Evolutionary conservation across 148 eudicot genomes (phyloP).

Genomic region (Bassia scoparia): DNA sequence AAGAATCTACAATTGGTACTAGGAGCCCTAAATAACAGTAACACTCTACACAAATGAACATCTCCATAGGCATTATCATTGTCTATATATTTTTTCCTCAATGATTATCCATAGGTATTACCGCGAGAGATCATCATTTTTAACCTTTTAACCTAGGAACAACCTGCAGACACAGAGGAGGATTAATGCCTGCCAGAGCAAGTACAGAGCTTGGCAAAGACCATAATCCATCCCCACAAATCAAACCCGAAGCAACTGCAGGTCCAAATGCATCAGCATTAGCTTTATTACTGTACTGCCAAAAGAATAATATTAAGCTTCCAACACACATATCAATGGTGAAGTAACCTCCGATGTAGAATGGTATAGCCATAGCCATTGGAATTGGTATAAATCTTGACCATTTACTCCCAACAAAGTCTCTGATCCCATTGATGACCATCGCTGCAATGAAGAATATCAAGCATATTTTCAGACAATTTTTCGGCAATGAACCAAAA

Average conservation of each 20-base stretch:
- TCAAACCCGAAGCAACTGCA: slow-evolving; percentile 75
- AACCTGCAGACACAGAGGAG: slow-evolving; percentile 74
- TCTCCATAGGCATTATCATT: background rate
- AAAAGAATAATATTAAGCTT: slow-evolving; percentile 52
- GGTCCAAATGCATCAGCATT: slow-evolving; percentile 56
- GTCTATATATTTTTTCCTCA: no score
- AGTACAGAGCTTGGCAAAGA: slow-evolving; percentile 59
- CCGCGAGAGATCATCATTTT: background rate
- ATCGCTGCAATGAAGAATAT: slow-evolving; percentile 49
- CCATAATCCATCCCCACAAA: slow-evolving; percentile 84
- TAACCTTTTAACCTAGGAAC: slow-evolving; percentile 14
- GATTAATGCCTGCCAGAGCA: slow-evolving; percentile 50
- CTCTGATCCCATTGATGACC: slow-evolving; percentile 44
- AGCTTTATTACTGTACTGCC: slow-evolving; percentile 43
- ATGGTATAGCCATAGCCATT: slow-evolving; percentile 86
- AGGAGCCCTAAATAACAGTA: background rate
- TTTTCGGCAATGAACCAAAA: slow-evolving; percentile 46
- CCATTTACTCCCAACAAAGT: slow-evolving; percentile 32
- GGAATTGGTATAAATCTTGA: slow-evolving; percentile 55
- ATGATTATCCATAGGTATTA: background rate
- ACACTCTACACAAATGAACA: background rate
- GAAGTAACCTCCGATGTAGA: slow-evolving; percentile 64
- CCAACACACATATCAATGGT: slow-evolving; percentile 74
- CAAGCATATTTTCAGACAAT: slow-evolving; percentile 53
- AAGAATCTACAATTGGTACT: slow-evolving; percentile 10